Evolutionary conservation across 1,139 yeast species (phyloP).

Genomic region (Hyphopichia wangnamkhiaoensis): DNA sequence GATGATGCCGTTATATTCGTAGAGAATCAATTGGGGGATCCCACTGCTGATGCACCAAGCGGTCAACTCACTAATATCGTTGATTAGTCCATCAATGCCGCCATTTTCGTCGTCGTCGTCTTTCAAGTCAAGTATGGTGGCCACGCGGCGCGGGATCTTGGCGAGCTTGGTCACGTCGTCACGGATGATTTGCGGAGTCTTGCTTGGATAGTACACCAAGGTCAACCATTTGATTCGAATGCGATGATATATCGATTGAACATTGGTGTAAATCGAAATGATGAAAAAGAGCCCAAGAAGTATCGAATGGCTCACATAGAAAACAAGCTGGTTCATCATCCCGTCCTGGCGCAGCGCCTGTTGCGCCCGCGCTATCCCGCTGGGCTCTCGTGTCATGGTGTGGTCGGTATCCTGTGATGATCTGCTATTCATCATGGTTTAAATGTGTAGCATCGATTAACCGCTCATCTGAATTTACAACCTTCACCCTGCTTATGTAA

Average conservation of each 20-base stretch:
- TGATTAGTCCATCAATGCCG: constrained; percentile 79
- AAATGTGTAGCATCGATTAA: too few species aligned
- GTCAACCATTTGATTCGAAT: constrained; percentile 58
- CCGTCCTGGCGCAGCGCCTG: too few species aligned
- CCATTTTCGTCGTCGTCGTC: constrained; percentile 84
- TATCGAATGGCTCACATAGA: constrained; percentile 28
- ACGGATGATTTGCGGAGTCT: constrained; percentile 83
- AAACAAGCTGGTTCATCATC: constrained; percentile 1
- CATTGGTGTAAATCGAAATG: constrained; percentile 56
- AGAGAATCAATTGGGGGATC: constrained; percentile 66
- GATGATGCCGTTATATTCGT: constrained; percentile 76
- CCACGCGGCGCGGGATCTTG: constrained; percentile 77
- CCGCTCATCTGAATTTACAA: too few species aligned
- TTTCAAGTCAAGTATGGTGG: constrained; percentile 70
- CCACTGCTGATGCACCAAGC: constrained; percentile 93
- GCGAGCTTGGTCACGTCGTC: constrained; percentile 72
- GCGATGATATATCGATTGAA: constrained; percentile 55
- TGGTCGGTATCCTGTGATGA: too few species aligned
- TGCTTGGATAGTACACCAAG: constrained; percentile 74
- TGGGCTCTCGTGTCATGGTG: too few species aligned
- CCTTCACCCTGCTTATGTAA: too few species aligned
- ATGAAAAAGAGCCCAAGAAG: constrained; percentile 55
- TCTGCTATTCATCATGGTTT: too few species aligned
- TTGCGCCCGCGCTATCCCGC: too few species aligned
- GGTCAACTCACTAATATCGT: constrained; percentile 72